Evolutionary conservation across 192 early-diverging fungal genomes (phyloP), one percentile per base, ranked within the genome.

Genomic region (Martensiomyces pterosporus): DNA sequence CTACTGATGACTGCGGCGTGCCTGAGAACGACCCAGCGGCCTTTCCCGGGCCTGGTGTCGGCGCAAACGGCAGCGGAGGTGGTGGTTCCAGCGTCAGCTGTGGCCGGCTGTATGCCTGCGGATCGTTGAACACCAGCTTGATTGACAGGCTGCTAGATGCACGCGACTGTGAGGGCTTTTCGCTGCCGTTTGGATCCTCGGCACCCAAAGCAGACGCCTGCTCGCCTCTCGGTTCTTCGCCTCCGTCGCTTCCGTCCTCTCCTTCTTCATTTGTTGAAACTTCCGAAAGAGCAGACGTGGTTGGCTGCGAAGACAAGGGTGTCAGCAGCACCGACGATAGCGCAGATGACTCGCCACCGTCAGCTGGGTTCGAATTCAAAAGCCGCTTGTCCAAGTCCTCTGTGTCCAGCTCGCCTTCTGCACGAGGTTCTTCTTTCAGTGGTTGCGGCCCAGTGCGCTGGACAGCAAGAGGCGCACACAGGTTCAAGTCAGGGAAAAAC

Each of bases 401-500:
- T n/a, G n/a, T n/a, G n/a, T n/a, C n/a, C n/a, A n/a, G n/a, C n/a
- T n/a, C n/a, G n/a, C n/a, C n/a, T n/a, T n/a, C n/a, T n/a, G n/a
- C n/a, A n/a, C n/a, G n/a, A n/a, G n/a, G n/a, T n/a, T n/a, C n/a
- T n/a, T n/a, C n/a, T n/a, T n/a, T n/a, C n/a, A n/a, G n/a, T n/a
- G n/a, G n/a, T n/a, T n/a, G n/a, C n/a, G n/a, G n/a, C n/a, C n/a
- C n/a, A 8, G 29, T 12, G 6, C 29, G 29, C 29, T 32, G 29
- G 6, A 32, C 29, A 8, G 12, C 6, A 5, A 32, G 69, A 12
- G 66, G 68, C 26, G 55, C 32, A 22, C 66, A 40, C 8, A 80
- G 57, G 45, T 87, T 80, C 34, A 96, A 73, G 57, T 88, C 88
- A 1, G 93, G 89, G 55, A 88, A 91, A 27, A 87, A 84, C 34